These are phyloP conservation scores for Tremellales sp. DNA, from an alignment of 1,284 basidiomycete genomes.

Conservation along the genomic window DNA sequence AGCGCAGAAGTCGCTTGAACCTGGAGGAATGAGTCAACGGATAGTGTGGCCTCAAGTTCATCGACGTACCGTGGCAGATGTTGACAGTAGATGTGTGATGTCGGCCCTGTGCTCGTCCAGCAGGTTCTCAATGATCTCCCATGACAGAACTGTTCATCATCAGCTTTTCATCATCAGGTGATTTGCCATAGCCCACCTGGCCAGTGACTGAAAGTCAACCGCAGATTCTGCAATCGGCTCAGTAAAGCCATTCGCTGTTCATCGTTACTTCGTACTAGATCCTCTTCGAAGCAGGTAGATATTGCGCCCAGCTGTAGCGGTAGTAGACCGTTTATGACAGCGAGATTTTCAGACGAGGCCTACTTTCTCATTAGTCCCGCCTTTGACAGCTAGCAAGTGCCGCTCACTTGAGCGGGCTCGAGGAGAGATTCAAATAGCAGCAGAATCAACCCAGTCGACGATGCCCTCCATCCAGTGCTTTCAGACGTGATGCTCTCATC, in stretches of 20 bases:
- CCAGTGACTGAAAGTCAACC: slow-evolving; percentile 26
- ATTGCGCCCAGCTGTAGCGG: slow-evolving; percentile 31
- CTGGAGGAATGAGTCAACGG: slow-evolving; percentile 5
- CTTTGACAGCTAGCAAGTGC: not conserved
- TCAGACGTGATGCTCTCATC: slow-evolving; percentile 26
- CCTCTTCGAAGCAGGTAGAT: slow-evolving; percentile 36
- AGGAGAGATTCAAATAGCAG: slow-evolving; percentile 29
- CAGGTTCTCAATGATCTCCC: slow-evolving; percentile 33
- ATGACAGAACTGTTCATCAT: slow-evolving; percentile 31
- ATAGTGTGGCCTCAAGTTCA: not conserved
- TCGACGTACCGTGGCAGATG: slow-evolving; percentile 18
- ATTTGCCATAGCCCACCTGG: slow-evolving; percentile 21
- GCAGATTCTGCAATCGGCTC: slow-evolving; percentile 20
- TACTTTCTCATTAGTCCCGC: not conserved
- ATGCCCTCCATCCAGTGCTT: slow-evolving; percentile 19
- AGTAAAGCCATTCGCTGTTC: slow-evolving; percentile 29
- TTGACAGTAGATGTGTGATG: slow-evolving; percentile 23
- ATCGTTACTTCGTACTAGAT: slow-evolving; percentile 34
- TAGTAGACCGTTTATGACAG: slow-evolving; percentile 23
- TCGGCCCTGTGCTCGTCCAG: slow-evolving; percentile 27
- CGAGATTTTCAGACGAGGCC: slow-evolving; percentile 21
- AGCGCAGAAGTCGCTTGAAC: slow-evolving; percentile 25
- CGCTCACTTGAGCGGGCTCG: slow-evolving; percentile 18
- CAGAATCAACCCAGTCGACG: slow-evolving; percentile 25
- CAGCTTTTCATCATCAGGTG: not conserved